Base-by-base conservation (phyloP, 176 grass and related monocot species). In the Puccinellia tenuiflora region DNA sequence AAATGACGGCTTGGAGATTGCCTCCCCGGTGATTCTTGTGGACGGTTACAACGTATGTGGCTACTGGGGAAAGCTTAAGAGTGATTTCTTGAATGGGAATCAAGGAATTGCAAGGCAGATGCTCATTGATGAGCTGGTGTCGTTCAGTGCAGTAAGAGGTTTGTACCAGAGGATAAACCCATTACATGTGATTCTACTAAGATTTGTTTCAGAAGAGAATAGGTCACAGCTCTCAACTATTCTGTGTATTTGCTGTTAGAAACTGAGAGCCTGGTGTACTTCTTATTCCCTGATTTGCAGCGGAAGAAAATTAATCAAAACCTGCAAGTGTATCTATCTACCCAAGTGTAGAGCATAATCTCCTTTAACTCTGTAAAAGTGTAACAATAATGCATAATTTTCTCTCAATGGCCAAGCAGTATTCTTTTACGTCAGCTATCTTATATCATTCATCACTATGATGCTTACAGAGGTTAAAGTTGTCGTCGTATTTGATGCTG, bases 41-140 rank as follows among this genome's bases (percentile, higher is more conserved):
- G 96, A 98, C 6, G 96, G 92, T 55, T 98, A 98, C 85, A 98
- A 98, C 40, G 87, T 98, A 72, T 95, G 96, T 81, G 96, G 96
- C 40, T 88, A 93, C 52, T 98, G 96, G 96, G 88, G 87, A 74
- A 95, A 95, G 76, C 81, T 98, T 77, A 98, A 95, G 80, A 83
- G 83, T 15, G 88, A 98, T 86, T 98, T 98, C 83, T 85, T 86
- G 63, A 92, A 81, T 18, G 96, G 96, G 54, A 98, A 87, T 52
- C 92, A 93, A 77, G 90, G 92, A 77, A 88, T 88, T 85, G 96
- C 96, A 60, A 92, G 96, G 63, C 87, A 90, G 50, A 98, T 85
- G 62, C 91, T 98, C 73, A 90, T 98, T 46, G 88, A 93, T 88
- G 89, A 90, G 40, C 69, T 98, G n/a, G 90, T 93, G 47, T 86